These are phyloP conservation scores for Allium cepa DNA, from an alignment of 106 monocot genomes.

Conservation along the genomic window DNA sequence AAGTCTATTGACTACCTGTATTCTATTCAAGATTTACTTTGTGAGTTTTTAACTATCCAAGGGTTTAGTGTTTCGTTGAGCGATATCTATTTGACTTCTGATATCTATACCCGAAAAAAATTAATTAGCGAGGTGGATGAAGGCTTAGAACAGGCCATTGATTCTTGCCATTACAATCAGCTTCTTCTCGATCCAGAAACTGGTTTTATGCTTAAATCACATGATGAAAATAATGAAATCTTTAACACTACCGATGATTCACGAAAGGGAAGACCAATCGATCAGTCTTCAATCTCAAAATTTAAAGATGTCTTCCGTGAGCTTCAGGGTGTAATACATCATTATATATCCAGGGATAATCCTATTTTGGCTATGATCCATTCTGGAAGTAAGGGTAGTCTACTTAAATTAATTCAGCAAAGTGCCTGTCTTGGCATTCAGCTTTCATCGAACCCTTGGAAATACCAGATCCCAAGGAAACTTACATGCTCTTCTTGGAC, in stretches of 20 bases:
- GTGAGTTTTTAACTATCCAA: conserved; percentile 68
- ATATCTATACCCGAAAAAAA: conserved; percentile 43
- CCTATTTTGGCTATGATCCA: conserved; percentile 76
- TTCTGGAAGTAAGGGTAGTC: conserved; percentile 78
- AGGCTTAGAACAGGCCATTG: conserved; percentile 57
- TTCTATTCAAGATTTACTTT: conserved; percentile 55
- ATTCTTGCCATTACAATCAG: conserved; percentile 26
- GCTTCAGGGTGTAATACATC: conserved; percentile 32
- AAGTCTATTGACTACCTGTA: conserved; percentile 56
- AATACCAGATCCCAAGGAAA: conserved; percentile 28
- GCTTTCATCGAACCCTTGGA: conserved; percentile 24
- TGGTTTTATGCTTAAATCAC: conserved; percentile 11
- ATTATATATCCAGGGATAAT: conserved; percentile 49
- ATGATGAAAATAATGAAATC: conserved; percentile 20
- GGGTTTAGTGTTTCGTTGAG: conserved; percentile 72
- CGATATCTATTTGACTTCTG: conserved; percentile 69
- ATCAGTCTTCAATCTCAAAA: conserved; percentile 33
- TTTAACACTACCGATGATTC: conserved; percentile 7
- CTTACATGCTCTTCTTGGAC: conserved; percentile 40
- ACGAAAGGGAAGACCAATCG: conserved; percentile 9
- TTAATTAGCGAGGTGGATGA: conserved; percentile 52
- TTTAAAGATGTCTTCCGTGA: conserved; percentile 66
- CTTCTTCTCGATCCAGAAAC: conserved; percentile 33
- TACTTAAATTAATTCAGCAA: conserved; percentile 73
- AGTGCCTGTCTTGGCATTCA: conserved; percentile 76